Evolutionary conservation across 768 basidiomycete species (phyloP), one percentile per base, ranked within the genome.

Genomic region (Russula emetica): DNA sequence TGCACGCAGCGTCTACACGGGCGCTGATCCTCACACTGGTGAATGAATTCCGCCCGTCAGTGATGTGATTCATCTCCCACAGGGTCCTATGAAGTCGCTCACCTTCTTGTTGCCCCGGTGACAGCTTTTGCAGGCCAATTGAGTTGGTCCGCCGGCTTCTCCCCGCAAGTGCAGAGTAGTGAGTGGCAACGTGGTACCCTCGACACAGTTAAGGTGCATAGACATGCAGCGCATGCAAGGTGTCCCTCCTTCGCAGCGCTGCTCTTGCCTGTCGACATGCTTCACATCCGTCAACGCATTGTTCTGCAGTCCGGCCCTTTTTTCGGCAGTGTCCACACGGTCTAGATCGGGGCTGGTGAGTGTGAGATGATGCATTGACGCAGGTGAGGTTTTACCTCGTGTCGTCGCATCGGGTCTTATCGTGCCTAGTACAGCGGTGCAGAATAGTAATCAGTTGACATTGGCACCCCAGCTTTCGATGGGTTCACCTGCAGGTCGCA

Each of bases 101-200:
- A 80, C 85, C 82, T 86, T 86, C 72, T 86, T 86, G 69, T 86
- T 86, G 68, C 85, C 85, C 65, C 80, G 80, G 32, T 83, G 79
- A 72, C 85, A 86, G 55, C 74, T 80, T 67, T 79, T 78, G 72
- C 85, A 86, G 2, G 85, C 84, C 61, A 83, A 61, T 68, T 85
- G 86, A 44, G 79, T 83, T 42, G 83, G 78, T 63, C 85, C 84
- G 69, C 70, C 62, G 40, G 73, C 73, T 63, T 72, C 75, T 24
- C 73, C 63, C 9, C 26, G 50, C 28, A 40, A 3, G 70, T 51
- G 77, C 73, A 64, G 26, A 18, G 55, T 22, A 5, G 28, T 3
- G 24, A 60, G 57, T n/a, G 36, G 26, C 16, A 22, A 7, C 14
- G 71, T 55, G 18, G 74, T 68, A 55, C 81, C 82, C 57, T 84